Evolutionary conservation across 495 filamentous ascomycete genomes (phyloP), one percentile per base, ranked within the genome.

Genomic region (Chaetomidium leptoderma): DNA sequence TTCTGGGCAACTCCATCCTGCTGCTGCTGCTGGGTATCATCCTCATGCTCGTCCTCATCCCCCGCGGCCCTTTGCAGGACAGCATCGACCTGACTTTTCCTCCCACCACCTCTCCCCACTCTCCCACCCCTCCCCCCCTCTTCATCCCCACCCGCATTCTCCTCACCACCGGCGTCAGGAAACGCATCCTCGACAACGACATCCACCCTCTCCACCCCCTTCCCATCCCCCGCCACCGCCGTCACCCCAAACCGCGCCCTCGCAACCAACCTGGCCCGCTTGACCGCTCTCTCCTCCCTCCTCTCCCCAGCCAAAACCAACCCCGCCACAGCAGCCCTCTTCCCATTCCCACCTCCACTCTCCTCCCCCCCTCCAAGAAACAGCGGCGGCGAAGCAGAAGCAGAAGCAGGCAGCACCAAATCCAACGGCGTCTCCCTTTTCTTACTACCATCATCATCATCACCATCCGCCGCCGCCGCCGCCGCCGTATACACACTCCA

Each of bases 401-500:
- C n/a, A n/a, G n/a, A n/a, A 50, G 56, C 71, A 43, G 66, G 64
- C 53, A 72, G 49, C 45, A 83, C 70, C 21, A 61, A 76, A 67
- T 85, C 81, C 43, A 90, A 59, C 23, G 84, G 84, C 24, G 76
- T 83, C 44, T 80, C 80, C 47, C 78, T 80, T 19, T 78, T 61
- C 21, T 74, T 81, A 9, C 19, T 17, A 17, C 23, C 21, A 0
- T 19, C 13, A 1, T 19, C 43, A 1, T n/a, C 21, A 2, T 14
- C 35, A 29, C 82, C 80, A 54, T 87, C 85, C n/a, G n/a, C n/a
- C n/a, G n/a, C n/a, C n/a, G n/a, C n/a, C n/a, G n/a, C n/a, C n/a
- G n/a, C n/a, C n/a, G n/a, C n/a, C 4, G 84, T 81, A 62, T 93
- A 96, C 5, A 90, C 78, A 51, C 86, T 80, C 80, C 89, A 96